phyloP scores from a whole-genome alignment of 345 rosid species.

The Melaleuca alternifolia region DNA sequence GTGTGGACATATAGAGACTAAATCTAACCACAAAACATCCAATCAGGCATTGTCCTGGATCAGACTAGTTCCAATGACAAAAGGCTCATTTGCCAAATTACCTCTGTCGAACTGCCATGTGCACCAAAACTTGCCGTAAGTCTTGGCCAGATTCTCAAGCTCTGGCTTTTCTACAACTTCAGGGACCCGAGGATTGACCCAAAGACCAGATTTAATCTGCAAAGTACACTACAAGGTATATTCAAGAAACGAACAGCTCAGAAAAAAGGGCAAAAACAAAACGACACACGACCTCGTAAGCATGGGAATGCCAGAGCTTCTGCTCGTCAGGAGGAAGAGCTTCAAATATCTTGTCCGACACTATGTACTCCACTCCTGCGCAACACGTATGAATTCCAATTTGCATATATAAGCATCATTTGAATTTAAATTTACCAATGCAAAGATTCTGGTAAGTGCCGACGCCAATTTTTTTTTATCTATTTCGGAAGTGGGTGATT shows the following conservation, averaged over 20 bases:
- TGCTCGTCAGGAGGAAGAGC: constrained; percentile 53
- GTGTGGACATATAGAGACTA: not conserved
- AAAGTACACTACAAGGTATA: not conserved
- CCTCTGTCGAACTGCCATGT: constrained; percentile 86
- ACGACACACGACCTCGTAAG: constrained; percentile 41
- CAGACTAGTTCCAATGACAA: not conserved
- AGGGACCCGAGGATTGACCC: constrained; percentile 60
- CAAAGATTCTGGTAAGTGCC: too few species aligned
- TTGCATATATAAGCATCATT: too few species aligned
- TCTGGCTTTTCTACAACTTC: constrained; percentile 55
- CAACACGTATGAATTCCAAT: too few species aligned
- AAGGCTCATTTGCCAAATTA: not conserved
- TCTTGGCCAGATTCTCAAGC: constrained; percentile 48
- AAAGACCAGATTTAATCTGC: constrained; percentile 56
- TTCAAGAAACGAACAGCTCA: too few species aligned
- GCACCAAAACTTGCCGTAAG: constrained; percentile 89
- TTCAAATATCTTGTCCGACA: constrained; percentile 54
- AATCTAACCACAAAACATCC: not conserved
- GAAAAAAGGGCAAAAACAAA: not conserved
- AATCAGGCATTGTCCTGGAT: not conserved
- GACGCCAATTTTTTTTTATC: too few species aligned
- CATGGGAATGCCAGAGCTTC: constrained; percentile 89
- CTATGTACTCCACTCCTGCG: constrained; percentile 64
- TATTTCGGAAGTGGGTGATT: too few species aligned
- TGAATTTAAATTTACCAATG: too few species aligned